phyloP scores from a whole-genome alignment of 192 early-diverging fungal species.

The Coemansia sp. region DNA sequence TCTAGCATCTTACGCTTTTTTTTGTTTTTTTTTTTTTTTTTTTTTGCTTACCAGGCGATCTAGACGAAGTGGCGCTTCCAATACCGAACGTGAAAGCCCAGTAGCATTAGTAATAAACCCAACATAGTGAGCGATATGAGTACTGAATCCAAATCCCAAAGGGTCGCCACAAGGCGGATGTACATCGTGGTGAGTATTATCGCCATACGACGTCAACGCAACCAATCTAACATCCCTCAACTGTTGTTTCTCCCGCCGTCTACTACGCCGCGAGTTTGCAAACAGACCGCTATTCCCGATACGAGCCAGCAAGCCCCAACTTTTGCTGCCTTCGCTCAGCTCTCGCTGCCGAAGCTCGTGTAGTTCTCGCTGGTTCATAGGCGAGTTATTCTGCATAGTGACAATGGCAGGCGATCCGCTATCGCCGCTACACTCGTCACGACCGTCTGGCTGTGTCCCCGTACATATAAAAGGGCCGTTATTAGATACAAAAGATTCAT shows the following conservation, averaged over 20 bases:
- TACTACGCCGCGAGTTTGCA: neutral
- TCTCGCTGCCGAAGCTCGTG: neutral
- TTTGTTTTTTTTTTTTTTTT: neutral
- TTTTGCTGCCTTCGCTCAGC: neutral
- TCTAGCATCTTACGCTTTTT: neutral
- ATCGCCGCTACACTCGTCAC: constrained; percentile 54
- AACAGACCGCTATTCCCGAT: neutral
- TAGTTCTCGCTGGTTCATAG: neutral
- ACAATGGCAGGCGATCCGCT: constrained; percentile 44
- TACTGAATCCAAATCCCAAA: constrained; percentile 51
- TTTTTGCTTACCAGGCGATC: constrained; percentile 26
- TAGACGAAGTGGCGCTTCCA: constrained; percentile 28
- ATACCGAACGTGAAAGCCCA: constrained; percentile 18
- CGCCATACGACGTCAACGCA: constrained; percentile 55
- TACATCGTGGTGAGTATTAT: constrained; percentile 30
- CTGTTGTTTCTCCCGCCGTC: neutral
- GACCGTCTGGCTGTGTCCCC: constrained; percentile 19
- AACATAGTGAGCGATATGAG: constrained; percentile 49
- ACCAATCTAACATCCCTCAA: constrained; percentile 26
- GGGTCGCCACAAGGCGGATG: constrained; percentile 50
- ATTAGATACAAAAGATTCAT: constrained; percentile 21
- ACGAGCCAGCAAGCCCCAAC: neutral
- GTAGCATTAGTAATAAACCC: constrained; percentile 43
- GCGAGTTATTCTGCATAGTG: constrained; percentile 1
- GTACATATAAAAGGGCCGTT: constrained; percentile 51